These are phyloP conservation scores for Wallemia mellicola DNA, from an alignment of 1,284 basidiomycete genomes.

Conservation along the genomic window DNA sequence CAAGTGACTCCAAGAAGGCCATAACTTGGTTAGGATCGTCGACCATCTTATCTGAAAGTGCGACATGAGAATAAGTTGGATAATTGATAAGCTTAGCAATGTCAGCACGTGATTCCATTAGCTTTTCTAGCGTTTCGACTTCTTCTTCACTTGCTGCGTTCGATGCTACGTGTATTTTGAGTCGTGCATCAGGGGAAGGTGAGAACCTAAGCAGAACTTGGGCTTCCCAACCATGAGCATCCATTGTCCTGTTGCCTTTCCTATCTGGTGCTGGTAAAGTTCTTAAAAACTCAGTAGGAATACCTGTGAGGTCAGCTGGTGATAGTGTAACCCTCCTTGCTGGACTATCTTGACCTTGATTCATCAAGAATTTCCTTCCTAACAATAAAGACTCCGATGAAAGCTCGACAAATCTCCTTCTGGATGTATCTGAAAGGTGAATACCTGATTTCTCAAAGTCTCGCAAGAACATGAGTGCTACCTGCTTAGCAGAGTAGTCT, in stretches of 20 bases:
- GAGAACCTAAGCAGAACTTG: constrained; percentile 74
- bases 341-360: constrained; percentile 1
- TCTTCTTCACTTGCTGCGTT: constrained; percentile 38
- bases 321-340: neutral
- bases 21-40: constrained; percentile 65
- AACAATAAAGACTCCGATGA: constrained; percentile 77
- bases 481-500: constrained; percentile 33
- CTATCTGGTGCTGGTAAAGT: neutral
- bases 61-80: constrained; percentile 52
- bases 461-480: constrained; percentile 72
- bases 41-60: constrained; percentile 76
- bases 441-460: constrained; percentile 97
- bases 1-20: constrained; percentile 46
- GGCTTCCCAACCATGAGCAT: constrained; percentile 58
- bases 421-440: constrained; percentile 43
- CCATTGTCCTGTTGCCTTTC: neutral
- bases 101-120: constrained; percentile 42
- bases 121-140: constrained; percentile 37
- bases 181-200: constrained; percentile 45
- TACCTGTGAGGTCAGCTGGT: neutral
- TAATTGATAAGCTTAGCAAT: constrained; percentile 52
- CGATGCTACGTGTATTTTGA: constrained; percentile 43
- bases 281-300: neutral
- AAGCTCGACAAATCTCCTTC: constrained; percentile 55
- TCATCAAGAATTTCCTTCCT: constrained; percentile 50